These are phyloP conservation scores for Fusarium redolens DNA, from an alignment of 2,329 filamentous ascomycete genomes.

Conservation along the genomic window DNA sequence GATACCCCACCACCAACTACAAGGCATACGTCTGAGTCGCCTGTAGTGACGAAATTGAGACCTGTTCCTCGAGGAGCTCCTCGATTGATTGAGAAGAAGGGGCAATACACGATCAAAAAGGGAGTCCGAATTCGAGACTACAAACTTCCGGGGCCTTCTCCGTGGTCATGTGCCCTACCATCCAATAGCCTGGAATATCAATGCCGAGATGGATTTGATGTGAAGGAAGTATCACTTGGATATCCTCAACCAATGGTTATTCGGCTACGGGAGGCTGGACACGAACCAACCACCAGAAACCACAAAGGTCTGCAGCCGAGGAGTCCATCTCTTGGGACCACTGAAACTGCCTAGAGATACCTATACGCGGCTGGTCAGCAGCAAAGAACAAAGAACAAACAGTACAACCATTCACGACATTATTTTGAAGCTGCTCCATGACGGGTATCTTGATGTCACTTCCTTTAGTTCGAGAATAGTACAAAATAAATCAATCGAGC, in stretches of 20 bases:
- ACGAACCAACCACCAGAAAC: not conserved
- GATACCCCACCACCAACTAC: not conserved
- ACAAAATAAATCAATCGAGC: constrained; percentile 41
- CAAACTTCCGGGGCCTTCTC: constrained; percentile 29
- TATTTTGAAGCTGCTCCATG: constrained; percentile 28
- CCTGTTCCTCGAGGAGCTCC: constrained; percentile 44
- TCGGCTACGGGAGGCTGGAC: not conserved
- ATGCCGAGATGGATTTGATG: constrained; percentile 49
- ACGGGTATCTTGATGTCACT: constrained; percentile 50
- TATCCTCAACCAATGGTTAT: constrained; percentile 26
- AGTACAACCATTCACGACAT: not conserved
- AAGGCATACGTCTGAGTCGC: not conserved
- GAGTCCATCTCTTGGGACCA: constrained; percentile 23
- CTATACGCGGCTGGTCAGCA: not conserved
- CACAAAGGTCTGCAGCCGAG: not conserved
- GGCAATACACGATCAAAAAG: constrained; percentile 44
- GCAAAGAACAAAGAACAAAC: not conserved
- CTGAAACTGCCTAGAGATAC: not conserved
- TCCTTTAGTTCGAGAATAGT: constrained; percentile 34
- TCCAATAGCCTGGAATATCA: constrained; percentile 38
- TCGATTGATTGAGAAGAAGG: constrained; percentile 41
- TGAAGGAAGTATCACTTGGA: constrained; percentile 30
- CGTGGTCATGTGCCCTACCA: not conserved
- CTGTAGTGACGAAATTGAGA: constrained; percentile 30
- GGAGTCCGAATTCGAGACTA: constrained; percentile 48